Percentiles rank a stretch among this genome's conserved stretches.
These are phyloP conservation scores for Obba rivulosa DNA, from an alignment of 768 basidiomycete genomes.

Conservation along the genomic window DNA sequence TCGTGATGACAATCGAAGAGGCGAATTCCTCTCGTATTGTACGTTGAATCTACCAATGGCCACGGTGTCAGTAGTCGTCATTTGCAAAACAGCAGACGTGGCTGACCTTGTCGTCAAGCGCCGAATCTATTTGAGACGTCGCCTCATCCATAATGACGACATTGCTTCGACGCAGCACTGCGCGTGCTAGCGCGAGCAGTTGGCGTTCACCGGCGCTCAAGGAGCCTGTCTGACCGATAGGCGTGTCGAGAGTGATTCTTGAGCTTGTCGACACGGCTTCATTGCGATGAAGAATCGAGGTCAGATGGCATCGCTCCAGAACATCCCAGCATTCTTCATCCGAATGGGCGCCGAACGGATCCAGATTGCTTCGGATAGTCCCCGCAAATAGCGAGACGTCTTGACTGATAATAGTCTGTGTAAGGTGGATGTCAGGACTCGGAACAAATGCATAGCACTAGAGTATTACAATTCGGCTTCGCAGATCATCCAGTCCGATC, in stretches of 20 bases:
- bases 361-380: conserved; percentile 66
- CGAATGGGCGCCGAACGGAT: conserved; percentile 56
- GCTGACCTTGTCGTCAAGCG: conserved; percentile 60
- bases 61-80: neutral
- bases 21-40: conserved; percentile 71
- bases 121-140: conserved; percentile 70
- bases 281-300: conserved; percentile 23
- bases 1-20: conserved; percentile 72
- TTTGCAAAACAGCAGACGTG: neutral
- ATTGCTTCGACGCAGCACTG: conserved; percentile 56
- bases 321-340: conserved; percentile 61
- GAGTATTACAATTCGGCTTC: conserved; percentile 46
- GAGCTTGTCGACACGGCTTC: neutral
- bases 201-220: conserved; percentile 79
- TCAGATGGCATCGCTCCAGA: conserved; percentile 59
- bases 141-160: conserved; percentile 75
- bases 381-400: conserved; percentile 74
- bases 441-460: neutral
- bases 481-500: conserved; percentile 63
- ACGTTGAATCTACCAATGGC: conserved; percentile 49
- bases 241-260: conserved; percentile 45
- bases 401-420: conserved; percentile 67
- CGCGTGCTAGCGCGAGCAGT: conserved; percentile 64
- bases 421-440: neutral
- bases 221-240: conserved; percentile 56